These are phyloP conservation scores for Ceratocystis cacaofunesta DNA, from an alignment of 2,329 filamentous ascomycete species.

Conservation along the genomic window DNA sequence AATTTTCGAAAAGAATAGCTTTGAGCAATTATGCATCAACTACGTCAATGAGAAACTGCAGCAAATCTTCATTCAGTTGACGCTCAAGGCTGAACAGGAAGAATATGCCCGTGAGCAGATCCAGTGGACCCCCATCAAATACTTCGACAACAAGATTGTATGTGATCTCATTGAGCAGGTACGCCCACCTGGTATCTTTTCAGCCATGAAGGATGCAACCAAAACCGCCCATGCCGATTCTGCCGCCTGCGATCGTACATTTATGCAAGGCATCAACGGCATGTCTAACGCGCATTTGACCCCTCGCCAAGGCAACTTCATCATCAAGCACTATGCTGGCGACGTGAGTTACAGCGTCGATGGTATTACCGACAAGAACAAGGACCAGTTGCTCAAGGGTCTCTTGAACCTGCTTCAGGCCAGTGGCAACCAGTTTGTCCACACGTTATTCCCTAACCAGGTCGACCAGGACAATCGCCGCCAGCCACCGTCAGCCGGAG, in stretches of 20 bases:
- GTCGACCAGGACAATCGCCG: constrained; percentile 93
- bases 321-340: constrained; percentile 97
- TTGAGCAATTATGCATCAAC: constrained; percentile 98
- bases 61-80: constrained; percentile 97
- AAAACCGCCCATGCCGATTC: constrained; percentile 97
- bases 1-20: constrained; percentile 98
- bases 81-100: constrained; percentile 90
- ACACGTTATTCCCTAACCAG: constrained; percentile 77
- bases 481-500: constrained; percentile 83
- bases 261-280: constrained; percentile 82
- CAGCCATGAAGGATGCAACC: constrained; percentile 91
- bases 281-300: constrained; percentile 86
- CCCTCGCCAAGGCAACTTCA: constrained; percentile 85
- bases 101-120: constrained; percentile 95
- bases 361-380: constrained; percentile 99
- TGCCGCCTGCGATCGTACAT: constrained; percentile 83
- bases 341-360: constrained; percentile 90
- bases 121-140: constrained; percentile 97
- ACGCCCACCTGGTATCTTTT: constrained; percentile 81
- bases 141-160: constrained; percentile 98
- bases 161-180: constrained; percentile 92
- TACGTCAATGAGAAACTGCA: constrained; percentile 99
- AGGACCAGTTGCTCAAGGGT: constrained; percentile 91
- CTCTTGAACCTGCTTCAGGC: constrained; percentile 72
- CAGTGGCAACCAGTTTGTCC: constrained; percentile 74